phyloP scores from a whole-genome alignment of 2,329 filamentous ascomycete genomes.

The Pseudogymnoascus sp. region DNA sequence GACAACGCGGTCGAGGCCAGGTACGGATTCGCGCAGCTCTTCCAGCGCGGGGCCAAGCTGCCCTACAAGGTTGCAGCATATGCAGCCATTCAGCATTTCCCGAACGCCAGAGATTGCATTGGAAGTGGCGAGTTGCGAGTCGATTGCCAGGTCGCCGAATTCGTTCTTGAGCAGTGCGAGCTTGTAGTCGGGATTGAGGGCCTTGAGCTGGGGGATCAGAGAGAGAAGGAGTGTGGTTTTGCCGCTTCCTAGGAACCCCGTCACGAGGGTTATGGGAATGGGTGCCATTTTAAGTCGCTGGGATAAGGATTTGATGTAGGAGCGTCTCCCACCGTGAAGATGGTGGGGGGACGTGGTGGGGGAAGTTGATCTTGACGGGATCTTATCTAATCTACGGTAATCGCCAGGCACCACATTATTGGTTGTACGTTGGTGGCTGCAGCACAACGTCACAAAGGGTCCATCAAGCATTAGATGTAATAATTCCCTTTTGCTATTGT shows the following conservation, averaged over 20 bases:
- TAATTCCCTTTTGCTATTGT: neutral
- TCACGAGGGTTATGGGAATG: constrained; percentile 89
- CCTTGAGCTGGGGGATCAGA: constrained; percentile 79
- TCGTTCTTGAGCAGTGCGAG: constrained; percentile 97
- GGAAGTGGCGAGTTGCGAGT: constrained; percentile 80
- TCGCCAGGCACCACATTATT: neutral
- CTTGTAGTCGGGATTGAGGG: constrained; percentile 65
- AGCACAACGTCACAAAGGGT: neutral
- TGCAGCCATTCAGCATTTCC: constrained; percentile 93
- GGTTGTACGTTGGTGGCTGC: neutral
- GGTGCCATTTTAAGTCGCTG: constrained; percentile 44
- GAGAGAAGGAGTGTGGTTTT: constrained; percentile 96
- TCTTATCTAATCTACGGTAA: constrained; percentile 1
- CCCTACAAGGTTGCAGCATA: constrained; percentile 97
- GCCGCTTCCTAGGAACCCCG: constrained; percentile 90
- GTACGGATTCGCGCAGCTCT: constrained; percentile 53
- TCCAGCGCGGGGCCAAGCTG: constrained; percentile 74
- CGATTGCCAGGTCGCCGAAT: constrained; percentile 89
- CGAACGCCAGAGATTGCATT: constrained; percentile 80
- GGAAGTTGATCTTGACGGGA: neutral
- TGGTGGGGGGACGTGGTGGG: neutral
- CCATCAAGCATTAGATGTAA: neutral
- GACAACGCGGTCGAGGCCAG: constrained; percentile 71
- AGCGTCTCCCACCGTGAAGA: neutral
- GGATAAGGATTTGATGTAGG: neutral